Evolutionary conservation across 2,329 filamentous ascomycete species (phyloP), one percentile per base, ranked within the genome.

Genomic region (Aspergillus luchuensis): DNA sequence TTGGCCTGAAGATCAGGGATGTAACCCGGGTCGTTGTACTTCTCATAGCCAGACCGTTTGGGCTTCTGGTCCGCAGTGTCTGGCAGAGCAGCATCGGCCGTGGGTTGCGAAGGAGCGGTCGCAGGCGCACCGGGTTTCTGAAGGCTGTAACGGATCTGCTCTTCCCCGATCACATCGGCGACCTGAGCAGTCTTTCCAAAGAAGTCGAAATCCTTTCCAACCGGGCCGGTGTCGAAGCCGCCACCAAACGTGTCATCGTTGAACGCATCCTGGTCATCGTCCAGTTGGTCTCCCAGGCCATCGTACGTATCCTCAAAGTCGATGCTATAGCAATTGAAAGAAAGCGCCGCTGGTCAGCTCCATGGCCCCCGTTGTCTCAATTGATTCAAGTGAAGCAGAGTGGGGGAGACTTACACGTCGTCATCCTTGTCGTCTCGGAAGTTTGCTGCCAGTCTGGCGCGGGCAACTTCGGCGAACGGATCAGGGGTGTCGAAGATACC

Each of bases 281-380:
- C 89, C 38, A 99, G 88, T 76, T 91, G 88, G 72, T 97, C 91
- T 59, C 92, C 95, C 43, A 99, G 83, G 17, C 94, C 94, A 77
- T 99, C 95, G 74, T 98, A 98, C 39, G 94, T 98, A 74, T 99
- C 92, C 70, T 99, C 95, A 69, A 98, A 99, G 70, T 98, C 91
- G 70, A 91, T 85, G 58, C 87, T 90, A 68, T 4, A 43, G 19
- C 48, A 52, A 17, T 11, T 10, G 25, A 56, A 61, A 15, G 49
- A 63, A 23, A 57, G 30, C 17, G 8, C 17, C 36, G 23, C 36
- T 17, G 25, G 48, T 59, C 55, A 57, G 52, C 38, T 39, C 17
- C 19, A 30, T 33, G 13, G 10, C 8, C 19, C n/a, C 10, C 43
- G 4, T 10, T 30, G 48, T 23, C 51, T 36, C n/a, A 56, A 36